Percentiles rank a stretch among this genome's conserved stretches.
Evolutionary conservation across 2,329 filamentous ascomycete species (phyloP).

Genomic region (Pyrenophora teres): DNA sequence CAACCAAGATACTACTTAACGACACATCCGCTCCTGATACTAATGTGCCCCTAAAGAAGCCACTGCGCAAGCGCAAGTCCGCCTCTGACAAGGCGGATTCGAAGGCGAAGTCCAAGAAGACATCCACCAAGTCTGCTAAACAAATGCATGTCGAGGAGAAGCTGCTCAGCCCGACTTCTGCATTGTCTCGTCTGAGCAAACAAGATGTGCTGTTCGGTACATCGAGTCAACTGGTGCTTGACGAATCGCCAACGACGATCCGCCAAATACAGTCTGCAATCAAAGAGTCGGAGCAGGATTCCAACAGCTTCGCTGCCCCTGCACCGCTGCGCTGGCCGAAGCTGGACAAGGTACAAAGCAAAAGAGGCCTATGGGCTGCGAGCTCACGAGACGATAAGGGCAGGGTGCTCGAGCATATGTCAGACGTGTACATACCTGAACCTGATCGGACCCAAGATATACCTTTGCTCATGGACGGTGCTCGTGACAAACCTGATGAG

Average conservation of each 20-base stretch:
- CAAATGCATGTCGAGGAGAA: conserved; percentile 39
- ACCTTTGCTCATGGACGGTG: conserved; percentile 33
- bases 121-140: conserved; percentile 34
- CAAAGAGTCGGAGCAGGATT: conserved; percentile 40
- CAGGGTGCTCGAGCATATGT: conserved; percentile 32
- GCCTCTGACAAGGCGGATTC: conserved; percentile 17
- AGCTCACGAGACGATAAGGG: conserved; percentile 42
- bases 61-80: conserved; percentile 27
- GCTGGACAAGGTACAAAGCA: conserved; percentile 25
- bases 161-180: conserved; percentile 45
- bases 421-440: conserved; percentile 35
- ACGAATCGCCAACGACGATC: conserved; percentile 45
- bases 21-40: conserved; percentile 19
- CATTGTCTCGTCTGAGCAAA: conserved; percentile 28
- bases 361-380: conserved; percentile 39
- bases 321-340: conserved; percentile 21
- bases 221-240: conserved; percentile 47
- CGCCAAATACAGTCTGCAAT: conserved; percentile 44
- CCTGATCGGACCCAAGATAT: conserved; percentile 40
- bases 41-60: conserved; percentile 20
- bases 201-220: conserved; percentile 50
- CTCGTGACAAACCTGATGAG: conserved; percentile 7
- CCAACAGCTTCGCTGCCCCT: not conserved
- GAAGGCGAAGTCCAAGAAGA: conserved; percentile 30
- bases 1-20: conserved; percentile 33